Evolutionary conservation across 2,329 filamentous ascomycete genomes (phyloP), one percentile per base, ranked within the genome.

Genomic region (Colletotrichum falcatum): DNA sequence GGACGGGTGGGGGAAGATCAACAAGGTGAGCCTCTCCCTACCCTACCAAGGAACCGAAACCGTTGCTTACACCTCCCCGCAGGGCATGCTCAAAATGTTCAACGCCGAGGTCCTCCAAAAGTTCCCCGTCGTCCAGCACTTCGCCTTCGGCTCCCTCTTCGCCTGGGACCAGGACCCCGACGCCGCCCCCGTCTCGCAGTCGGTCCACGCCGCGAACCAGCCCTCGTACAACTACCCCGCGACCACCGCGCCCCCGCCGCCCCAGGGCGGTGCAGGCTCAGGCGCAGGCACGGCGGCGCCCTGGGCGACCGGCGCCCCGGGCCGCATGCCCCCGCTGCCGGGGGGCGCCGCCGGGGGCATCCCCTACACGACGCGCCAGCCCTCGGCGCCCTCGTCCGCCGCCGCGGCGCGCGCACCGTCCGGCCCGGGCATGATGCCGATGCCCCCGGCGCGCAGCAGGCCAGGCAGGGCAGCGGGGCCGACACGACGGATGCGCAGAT

Each of bases 51-150:
- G 14, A 66, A 23, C 46, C 16, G 39, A 18, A 7, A 6, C 51
- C 28, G 42, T 12, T 33, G 53, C 49, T 64, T 12, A 65, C 28
- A 18, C 37, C 9, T 39, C 14, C 37, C 33, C n/a, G 11, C 70
- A 92, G 91, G 96, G 96, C 61, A 98, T 99, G 96, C 90, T 99
- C 77, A 99, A 98, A 82, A 99, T 99, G 96, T 99, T 95, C 83
- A 94, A 97, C 74, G 96, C 94, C 23, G 96, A 99, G 83, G 96
- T 99, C 3, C 85, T 99, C 18, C 94, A 93, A 48, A 99, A 99
- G 80, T 98, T 98, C 78, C 96, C 96, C 3, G 96, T 99, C 3
- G 94, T 99, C n/a, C 96, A 99, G 81, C 96, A 99, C 81, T 98
- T 96, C 74, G 89, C 87, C 3, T 95, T 96, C 74, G 93, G 93